Conservation (phyloP, 108 stramenopile species). For the Discostella stelligeroides region DNA sequence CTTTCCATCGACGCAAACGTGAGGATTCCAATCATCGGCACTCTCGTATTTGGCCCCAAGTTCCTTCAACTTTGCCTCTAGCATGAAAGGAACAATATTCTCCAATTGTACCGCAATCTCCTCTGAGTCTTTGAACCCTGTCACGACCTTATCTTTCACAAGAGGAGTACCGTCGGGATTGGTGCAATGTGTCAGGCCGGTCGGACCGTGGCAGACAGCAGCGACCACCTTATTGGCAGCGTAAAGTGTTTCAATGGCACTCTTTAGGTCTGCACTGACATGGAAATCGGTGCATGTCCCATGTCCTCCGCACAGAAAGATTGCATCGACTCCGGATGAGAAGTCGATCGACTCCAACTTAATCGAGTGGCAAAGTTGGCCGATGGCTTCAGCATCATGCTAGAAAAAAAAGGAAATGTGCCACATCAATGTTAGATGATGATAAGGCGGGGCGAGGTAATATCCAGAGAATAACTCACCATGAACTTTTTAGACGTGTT, state of each 20-base stretch:
- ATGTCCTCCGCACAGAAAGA: constrained; percentile 68
- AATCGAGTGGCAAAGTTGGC: constrained; percentile 52
- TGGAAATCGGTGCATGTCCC: constrained; percentile 74
- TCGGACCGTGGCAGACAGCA: constrained; percentile 81
- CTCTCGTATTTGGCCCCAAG: constrained; percentile 73
- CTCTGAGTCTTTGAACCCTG: constrained; percentile 80
- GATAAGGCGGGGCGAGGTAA: neutral
- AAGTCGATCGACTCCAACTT: constrained; percentile 57
- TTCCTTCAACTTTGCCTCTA: constrained; percentile 73
- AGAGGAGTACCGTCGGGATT: constrained; percentile 68
- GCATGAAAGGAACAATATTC: constrained; percentile 65
- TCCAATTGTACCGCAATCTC: constrained; percentile 67
- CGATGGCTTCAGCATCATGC: constrained; percentile 70
- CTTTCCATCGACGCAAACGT: constrained; percentile 75
- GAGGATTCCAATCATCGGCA: constrained; percentile 72
- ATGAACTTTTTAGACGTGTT: constrained; percentile 74
- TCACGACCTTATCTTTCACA: constrained; percentile 65
- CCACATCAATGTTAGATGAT: neutral
- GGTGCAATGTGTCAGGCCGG: constrained; percentile 62
- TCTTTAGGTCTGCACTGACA: constrained; percentile 55
- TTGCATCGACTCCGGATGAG: neutral
- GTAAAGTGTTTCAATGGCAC: constrained; percentile 64
- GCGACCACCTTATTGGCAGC: constrained; percentile 68
- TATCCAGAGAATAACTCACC: constrained; percentile 8
- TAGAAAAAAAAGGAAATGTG: neutral